Conservation (phyloP, 2,329 filamentous ascomycete species). For the Colletotrichum salicis region DNA sequence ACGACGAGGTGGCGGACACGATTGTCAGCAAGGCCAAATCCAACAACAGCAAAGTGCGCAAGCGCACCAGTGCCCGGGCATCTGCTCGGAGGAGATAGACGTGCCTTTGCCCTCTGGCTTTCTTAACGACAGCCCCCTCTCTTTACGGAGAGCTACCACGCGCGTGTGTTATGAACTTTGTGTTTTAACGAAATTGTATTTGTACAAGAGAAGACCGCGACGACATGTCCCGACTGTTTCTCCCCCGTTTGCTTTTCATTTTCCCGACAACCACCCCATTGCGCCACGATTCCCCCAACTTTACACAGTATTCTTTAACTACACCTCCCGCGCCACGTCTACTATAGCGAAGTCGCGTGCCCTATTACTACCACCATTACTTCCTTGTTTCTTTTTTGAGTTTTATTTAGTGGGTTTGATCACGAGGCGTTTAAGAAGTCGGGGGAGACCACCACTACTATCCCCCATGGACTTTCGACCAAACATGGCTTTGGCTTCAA, state of each 20-base stretch:
- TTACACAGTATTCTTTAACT: slow-evolving; percentile 23
- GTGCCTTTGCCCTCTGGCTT: slow-evolving; percentile 22
- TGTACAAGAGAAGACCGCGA: slow-evolving; percentile 13
- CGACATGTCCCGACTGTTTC: background rate
- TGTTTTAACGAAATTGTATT: slow-evolving; percentile 28
- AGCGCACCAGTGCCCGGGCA: slow-evolving; percentile 45
- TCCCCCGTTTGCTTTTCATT: background rate
- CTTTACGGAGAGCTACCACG: background rate
- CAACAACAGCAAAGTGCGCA: slow-evolving; percentile 42
- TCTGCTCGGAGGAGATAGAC: slow-evolving; percentile 45
- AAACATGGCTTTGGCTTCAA: slow-evolving; percentile 8
- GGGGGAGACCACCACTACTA: background rate
- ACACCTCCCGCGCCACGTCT: background rate
- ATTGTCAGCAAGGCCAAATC: slow-evolving; percentile 43
- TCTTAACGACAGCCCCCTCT: background rate
- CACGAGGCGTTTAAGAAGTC: slow-evolving; percentile 17
- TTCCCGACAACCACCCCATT: background rate
- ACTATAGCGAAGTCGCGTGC: slow-evolving; percentile 11
- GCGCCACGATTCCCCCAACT: slow-evolving; percentile 8
- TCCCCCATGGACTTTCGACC: background rate
- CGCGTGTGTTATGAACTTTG: slow-evolving; percentile 10
- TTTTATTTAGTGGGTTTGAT: background rate
- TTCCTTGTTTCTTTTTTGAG: slow-evolving; percentile 11
- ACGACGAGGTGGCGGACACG: slow-evolving; percentile 34
- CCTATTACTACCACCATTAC: background rate